Conservation (phyloP, 1,284 basidiomycete species). For the Xerocomus tenax region DNA sequence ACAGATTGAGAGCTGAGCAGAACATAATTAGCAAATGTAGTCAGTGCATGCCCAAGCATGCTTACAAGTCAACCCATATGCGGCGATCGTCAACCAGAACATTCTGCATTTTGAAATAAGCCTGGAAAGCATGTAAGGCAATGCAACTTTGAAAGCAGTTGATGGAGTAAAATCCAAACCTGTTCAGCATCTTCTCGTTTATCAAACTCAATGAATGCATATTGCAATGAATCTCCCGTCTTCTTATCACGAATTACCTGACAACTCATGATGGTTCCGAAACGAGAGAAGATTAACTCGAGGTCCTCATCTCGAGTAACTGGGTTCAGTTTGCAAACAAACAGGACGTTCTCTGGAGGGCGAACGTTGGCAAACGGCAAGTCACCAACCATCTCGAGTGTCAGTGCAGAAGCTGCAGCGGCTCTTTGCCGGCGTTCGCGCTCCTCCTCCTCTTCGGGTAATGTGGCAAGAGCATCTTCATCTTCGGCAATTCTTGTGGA, state of each 20-base stretch:
- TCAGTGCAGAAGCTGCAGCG: conserved; percentile 86
- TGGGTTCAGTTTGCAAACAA: conserved; percentile 96
- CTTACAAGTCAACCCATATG: conserved; percentile 95
- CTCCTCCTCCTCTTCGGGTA: conserved; percentile 80
- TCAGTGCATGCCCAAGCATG: neutral
- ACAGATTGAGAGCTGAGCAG: conserved; percentile 79
- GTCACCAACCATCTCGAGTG: conserved; percentile 98
- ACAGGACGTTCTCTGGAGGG: conserved; percentile 96
- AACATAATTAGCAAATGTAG: conserved; percentile 16
- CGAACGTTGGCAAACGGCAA: conserved; percentile 95
- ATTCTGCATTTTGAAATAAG: conserved; percentile 99
- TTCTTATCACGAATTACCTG: conserved; percentile 94
- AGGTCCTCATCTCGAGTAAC: conserved; percentile 94
- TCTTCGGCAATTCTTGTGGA: conserved; percentile 85
- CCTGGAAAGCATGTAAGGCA: conserved; percentile 38
- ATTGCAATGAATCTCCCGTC: conserved; percentile 93
- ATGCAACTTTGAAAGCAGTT: neutral
- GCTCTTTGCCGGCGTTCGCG: conserved; percentile 72
- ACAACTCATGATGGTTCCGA: conserved; percentile 92
- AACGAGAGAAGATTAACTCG: conserved; percentile 93
- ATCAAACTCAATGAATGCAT: conserved; percentile 98
- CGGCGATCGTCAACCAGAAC: conserved; percentile 96
- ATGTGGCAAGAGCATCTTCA: conserved; percentile 71
- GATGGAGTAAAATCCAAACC: conserved; percentile 37
- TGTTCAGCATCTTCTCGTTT: conserved; percentile 87